Percentiles rank a stretch among this genome's conserved stretches.
Evolutionary conservation across 208 protist genomes (phyloP).

Genomic region (Leishmania guyanensis): DNA sequence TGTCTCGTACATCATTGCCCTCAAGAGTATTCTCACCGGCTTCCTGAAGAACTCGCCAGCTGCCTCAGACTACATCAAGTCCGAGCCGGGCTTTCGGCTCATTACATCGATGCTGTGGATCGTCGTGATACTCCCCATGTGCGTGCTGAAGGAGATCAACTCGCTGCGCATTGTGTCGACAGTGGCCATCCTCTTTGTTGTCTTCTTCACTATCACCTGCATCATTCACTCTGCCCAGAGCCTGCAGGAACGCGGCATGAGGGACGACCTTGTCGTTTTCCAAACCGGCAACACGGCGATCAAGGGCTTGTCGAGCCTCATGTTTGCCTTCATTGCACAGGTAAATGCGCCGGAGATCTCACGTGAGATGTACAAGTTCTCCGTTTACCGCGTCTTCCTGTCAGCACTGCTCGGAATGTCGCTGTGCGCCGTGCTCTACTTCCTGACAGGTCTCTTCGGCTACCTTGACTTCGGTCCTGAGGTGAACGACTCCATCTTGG

Average conservation of each 20-base stretch:
- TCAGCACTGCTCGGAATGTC: conserved; percentile 39
- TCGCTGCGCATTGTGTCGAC: conserved; percentile 71
- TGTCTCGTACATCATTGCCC: conserved; percentile 63
- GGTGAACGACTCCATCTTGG: conserved; percentile 51
- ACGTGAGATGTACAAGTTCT: conserved; percentile 63
- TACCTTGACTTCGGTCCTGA: conserved; percentile 74
- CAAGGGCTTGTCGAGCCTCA: conserved; percentile 44
- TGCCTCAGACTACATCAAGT: conserved; percentile 23
- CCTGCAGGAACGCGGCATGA: conserved; percentile 25
- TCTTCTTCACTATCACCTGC: conserved; percentile 70
- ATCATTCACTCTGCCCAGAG: conserved; percentile 52
- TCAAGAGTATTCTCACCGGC: conserved; percentile 45
- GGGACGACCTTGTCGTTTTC: conserved; percentile 51
- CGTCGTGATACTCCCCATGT: conserved; percentile 28
- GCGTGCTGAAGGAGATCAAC: conserved; percentile 76
- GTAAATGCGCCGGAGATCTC: conserved; percentile 69
- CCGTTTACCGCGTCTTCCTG: conserved; percentile 46
- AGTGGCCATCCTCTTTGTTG: conserved; percentile 64
- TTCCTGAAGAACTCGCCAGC: conserved; percentile 29
- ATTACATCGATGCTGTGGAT: conserved; percentile 65
- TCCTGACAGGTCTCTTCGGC: conserved; percentile 79
- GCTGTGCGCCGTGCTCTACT: conserved; percentile 65
- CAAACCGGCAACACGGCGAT: conserved; percentile 58
- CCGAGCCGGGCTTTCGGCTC: conserved; percentile 38
- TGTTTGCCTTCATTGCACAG: conserved; percentile 45